Evolutionary conservation across 2,329 filamentous ascomycete genomes (phyloP), one percentile per base, ranked within the genome.

Genomic region (Teratosphaeria destructans): DNA sequence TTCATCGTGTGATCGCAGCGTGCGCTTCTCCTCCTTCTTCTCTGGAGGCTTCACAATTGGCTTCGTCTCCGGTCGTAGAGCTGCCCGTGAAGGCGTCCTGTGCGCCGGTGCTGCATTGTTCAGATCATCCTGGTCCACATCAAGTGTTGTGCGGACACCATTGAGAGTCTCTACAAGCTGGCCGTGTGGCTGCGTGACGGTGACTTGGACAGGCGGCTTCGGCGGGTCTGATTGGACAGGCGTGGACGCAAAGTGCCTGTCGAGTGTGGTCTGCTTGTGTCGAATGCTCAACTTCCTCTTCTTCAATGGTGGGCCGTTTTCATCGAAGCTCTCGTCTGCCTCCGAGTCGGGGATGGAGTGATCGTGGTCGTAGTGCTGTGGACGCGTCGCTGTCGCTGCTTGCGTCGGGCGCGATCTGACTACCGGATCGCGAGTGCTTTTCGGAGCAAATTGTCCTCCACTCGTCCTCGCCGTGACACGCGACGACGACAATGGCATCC

Each of bases 1-100:
- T 68, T 82, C 82, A 71, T 95, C 90, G 69, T 95, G 89, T 57
- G 90, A 95, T 63, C 93, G 84, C 72, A 96, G 78, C 71, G 90
- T 93, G 69, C 92, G 78, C 72, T 83, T 87, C 66, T 89, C 86
- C 62, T 85, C 67, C 59, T 68, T 64, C 67, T 64, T 72, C 61
- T 66, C 61, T 32, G 29, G 34, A 32, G 53, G 53, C 57, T 52
- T 52, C 39, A 26, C 56, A n/a, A 29, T 29, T 11, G 56, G 32
- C 26, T 54, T 59, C 10, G 23, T 55, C 53, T 55, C 53, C 53
- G 34, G 27, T 37, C 53, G 27, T 55, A 16, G 26, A 19, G 57
- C 32, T 19, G 52, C 12, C 29, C 47, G 43, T 26, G 35, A 49
- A 26, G 39, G 56, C 39, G 56, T 52, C 32, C 12, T 56, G 27